Conservation (phyloP, 2,329 filamentous ascomycete species). For the Phaeosphaeriaceae sp. region DNA sequence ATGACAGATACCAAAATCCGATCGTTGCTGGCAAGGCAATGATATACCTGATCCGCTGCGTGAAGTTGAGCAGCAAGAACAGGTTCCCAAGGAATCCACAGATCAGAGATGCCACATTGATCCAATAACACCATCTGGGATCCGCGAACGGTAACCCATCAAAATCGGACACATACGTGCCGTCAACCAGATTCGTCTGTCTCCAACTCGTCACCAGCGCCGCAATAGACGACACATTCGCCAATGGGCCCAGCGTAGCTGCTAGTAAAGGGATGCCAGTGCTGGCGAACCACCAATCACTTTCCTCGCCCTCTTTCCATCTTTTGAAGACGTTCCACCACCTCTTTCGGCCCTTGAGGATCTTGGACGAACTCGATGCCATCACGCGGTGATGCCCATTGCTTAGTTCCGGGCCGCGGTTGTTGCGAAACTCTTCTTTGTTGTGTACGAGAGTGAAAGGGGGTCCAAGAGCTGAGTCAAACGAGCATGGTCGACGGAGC, state of each 20-base stretch:
- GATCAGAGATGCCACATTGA: constrained; percentile 80
- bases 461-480: background rate
- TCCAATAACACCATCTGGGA: constrained; percentile 74
- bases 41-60: constrained; percentile 77
- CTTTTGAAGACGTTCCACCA: constrained; percentile 21
- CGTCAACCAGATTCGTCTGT: constrained; percentile 60
- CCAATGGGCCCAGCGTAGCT: constrained; percentile 83
- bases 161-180: constrained; percentile 58
- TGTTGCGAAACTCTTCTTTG: background rate
- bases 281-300: constrained; percentile 50
- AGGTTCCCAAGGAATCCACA: constrained; percentile 81
- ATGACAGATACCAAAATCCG: constrained; percentile 73
- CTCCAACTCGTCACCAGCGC: constrained; percentile 85
- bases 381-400: background rate
- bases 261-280: constrained; percentile 66
- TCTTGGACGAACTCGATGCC: background rate
- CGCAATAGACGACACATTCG: constrained; percentile 86
- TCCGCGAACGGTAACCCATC: constrained; percentile 67
- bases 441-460: too few species aligned
- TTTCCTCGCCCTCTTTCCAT: constrained; percentile 22
- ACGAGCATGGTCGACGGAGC: background rate
- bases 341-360: background rate
- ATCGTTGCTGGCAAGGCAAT: constrained; percentile 86
- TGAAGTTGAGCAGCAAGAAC: constrained; percentile 87
- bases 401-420: background rate